Evolutionary conservation across 805 yeast species (phyloP), one percentile per base, ranked within the genome.

Genomic region (Saccharomyces eubayanus): DNA sequence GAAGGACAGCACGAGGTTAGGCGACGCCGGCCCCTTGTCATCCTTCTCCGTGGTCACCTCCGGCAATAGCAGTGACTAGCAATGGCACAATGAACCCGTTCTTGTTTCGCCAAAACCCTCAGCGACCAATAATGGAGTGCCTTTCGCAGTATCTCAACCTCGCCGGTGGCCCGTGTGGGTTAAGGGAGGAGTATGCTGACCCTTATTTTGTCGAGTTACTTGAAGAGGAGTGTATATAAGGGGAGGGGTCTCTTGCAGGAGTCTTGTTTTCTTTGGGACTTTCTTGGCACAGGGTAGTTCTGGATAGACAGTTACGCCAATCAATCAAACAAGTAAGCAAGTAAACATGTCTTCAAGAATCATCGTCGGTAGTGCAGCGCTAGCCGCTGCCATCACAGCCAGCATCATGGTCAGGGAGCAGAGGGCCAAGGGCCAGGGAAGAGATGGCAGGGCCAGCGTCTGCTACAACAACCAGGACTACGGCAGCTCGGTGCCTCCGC

Each of bases 361-460:
- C 46, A 53, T 64, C 21, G 51, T 64, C 43, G 66, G 67, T 14
- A 59, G 66, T 20, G 65, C 61, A 28, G 68, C 66, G 20, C 60
- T 58, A 2, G 58, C 61, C 1, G 62, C 66, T 21, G 41, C 53
- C 47, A 52, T 50, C 20, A 41, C 50, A 14, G 28, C 47, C 10
- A 30, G 45, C 48, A 31, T 31, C 28, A 28, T 30, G 14, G 53
- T 52, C 24, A 20, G 48, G 27, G 48, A 46, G 20, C 48, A 45
- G 27, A 50, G 48, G 12, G 49, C 31, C 14, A n/a, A 49, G 8
- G 50, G 48, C 3, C 31, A 30, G 21, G 31, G 43, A 30, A 47
- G 31, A 36, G 43, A 36, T 5, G 24, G 43, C 24, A 36, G 20
- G 10, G 43, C 20, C 9, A 16, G 24, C 43, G 24, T 16, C 20